phyloP scores from a whole-genome alignment of 73 alveolate genomes.

The Paramecium biaurelia region DNA sequence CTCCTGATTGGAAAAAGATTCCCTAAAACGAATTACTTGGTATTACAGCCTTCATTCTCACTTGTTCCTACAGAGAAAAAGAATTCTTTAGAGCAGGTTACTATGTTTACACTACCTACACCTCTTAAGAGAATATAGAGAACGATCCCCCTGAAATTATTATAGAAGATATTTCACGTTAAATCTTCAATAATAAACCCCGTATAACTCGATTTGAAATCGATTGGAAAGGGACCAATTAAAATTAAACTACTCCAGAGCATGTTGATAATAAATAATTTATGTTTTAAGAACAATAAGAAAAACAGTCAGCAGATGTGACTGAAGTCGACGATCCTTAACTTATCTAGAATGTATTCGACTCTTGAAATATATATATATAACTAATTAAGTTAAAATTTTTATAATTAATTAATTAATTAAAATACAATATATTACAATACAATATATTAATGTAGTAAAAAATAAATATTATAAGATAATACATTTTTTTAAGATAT shows the following conservation, averaged over 20 bases:
- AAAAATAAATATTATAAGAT: not conserved
- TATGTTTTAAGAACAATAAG: not conserved
- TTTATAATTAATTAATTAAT: not conserved
- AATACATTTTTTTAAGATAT: not conserved
- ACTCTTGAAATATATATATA: slow-evolving; percentile 7
- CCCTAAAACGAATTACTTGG: slow-evolving; percentile 91
- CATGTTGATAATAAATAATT: not conserved
- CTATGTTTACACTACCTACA: slow-evolving; percentile 94
- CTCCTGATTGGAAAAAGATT: slow-evolving; percentile 89
- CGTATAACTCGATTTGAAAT: slow-evolving; percentile 95
- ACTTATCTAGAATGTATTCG: not conserved
- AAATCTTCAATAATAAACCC: slow-evolving; percentile 91
- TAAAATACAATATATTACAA: too few species aligned
- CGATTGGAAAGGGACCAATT: slow-evolving; percentile 75
- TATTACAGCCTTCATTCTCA: slow-evolving; percentile 94
- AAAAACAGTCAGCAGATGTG: not conserved
- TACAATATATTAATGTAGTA: not conserved
- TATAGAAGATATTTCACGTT: slow-evolving; percentile 80
- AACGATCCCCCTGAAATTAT: slow-evolving; percentile 89
- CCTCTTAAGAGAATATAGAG: slow-evolving; percentile 87
- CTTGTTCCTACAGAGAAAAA: slow-evolving; percentile 88
- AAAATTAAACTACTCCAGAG: not conserved
- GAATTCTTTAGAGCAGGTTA: slow-evolving; percentile 98
- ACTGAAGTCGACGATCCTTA: slow-evolving; percentile 7
- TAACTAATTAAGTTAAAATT: not conserved